Evolutionary conservation across 768 basidiomycete species (phyloP).

Genomic region (Ramaria rubella): DNA sequence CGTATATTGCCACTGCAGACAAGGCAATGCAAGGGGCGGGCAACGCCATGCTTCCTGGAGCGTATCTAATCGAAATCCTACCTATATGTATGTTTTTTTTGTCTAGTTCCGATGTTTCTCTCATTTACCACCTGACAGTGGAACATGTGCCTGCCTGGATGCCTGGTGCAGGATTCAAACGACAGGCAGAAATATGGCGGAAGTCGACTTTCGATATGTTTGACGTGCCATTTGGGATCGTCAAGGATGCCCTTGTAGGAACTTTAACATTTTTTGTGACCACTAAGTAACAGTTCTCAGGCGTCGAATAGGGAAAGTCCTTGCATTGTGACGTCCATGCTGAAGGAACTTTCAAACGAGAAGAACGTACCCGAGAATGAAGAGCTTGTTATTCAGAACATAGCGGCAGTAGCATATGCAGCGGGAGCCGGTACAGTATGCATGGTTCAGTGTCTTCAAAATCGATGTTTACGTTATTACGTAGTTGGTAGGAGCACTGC

Average conservation of each 20-base stretch:
- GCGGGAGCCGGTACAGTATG: slow-evolving; percentile 41
- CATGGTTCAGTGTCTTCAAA: background rate
- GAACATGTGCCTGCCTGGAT: slow-evolving; percentile 56
- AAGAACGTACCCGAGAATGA: background rate
- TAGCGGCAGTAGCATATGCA: slow-evolving; percentile 34
- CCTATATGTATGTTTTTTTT: slow-evolving; percentile 3
- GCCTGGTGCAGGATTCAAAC: slow-evolving; percentile 62
- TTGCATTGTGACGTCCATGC: background rate
- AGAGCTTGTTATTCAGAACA: slow-evolving; percentile 29
- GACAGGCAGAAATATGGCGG: slow-evolving; percentile 52
- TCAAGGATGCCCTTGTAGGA: slow-evolving; percentile 36
- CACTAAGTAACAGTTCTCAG: background rate
- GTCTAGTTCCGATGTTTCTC: background rate
- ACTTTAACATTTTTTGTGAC: background rate
- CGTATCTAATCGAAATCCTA: background rate
- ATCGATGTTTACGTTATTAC: too few species aligned
- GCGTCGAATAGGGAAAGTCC: background rate
- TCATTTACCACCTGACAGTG: slow-evolving; percentile 2
- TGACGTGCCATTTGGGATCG: slow-evolving; percentile 37
- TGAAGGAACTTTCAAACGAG: slow-evolving; percentile 11
- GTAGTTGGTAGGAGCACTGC: background rate
- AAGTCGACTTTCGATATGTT: slow-evolving; percentile 43
- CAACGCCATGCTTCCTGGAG: background rate
- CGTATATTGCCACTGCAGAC: slow-evolving; percentile 32
- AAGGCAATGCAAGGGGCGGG: background rate